phyloP scores from a whole-genome alignment of 2,329 filamentous ascomycete species.

The Aspergillus carbonarius region DNA sequence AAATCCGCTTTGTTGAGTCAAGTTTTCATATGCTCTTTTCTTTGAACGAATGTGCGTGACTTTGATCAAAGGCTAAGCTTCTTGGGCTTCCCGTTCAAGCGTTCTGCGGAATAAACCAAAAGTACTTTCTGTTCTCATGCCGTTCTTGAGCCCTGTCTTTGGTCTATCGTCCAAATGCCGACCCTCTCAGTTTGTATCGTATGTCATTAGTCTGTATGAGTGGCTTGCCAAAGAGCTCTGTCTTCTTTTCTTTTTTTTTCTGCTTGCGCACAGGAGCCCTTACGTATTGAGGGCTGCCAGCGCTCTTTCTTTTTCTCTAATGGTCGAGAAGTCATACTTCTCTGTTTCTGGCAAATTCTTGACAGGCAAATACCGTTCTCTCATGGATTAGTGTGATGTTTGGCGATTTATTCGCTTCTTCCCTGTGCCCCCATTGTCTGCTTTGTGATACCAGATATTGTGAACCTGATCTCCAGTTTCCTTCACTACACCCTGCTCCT shows the following conservation, averaged over 20 bases:
- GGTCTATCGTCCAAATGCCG: slow-evolving; percentile 21
- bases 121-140: slow-evolving; percentile 30
- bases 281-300: slow-evolving; percentile 23
- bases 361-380: not conserved
- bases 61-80: slow-evolving; percentile 31
- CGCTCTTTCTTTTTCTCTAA: slow-evolving; percentile 14
- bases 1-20: slow-evolving; percentile 39
- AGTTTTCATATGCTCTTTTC: slow-evolving; percentile 29
- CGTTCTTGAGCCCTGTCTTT: slow-evolving; percentile 20
- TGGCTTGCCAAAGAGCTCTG: slow-evolving; percentile 14
- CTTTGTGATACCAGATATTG: not conserved
- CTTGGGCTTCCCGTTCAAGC: slow-evolving; percentile 34
- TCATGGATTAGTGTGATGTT: not conserved
- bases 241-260: slow-evolving; percentile 11
- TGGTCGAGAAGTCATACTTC: not conserved
- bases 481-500: slow-evolving; percentile 8
- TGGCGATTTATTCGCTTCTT: not conserved
- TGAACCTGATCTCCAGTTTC: slow-evolving; percentile 4
- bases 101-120: slow-evolving; percentile 38
- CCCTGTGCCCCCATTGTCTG: not conserved
- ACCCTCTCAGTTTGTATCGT: slow-evolving; percentile 24
- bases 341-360: not conserved
- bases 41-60: slow-evolving; percentile 32
- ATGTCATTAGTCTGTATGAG: slow-evolving; percentile 23
- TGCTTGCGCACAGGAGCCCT: slow-evolving; percentile 6